phyloP scores from a whole-genome alignment of 495 filamentous ascomycete genomes.

The Neurospora discreta region DNA sequence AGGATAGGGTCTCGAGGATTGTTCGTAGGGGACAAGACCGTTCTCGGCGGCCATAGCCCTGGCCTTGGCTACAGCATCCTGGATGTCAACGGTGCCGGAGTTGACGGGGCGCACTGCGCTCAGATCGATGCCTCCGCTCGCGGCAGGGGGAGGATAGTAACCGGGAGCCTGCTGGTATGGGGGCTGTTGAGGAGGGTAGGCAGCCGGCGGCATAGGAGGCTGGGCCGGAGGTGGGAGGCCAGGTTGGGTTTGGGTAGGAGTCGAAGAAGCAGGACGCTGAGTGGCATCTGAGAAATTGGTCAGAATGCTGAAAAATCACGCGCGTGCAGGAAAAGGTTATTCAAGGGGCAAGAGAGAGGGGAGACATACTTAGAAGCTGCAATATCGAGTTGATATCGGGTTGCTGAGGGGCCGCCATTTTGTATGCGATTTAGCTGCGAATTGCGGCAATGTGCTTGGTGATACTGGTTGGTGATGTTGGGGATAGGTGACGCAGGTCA shows the following conservation, averaged over 20 bases:
- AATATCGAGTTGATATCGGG: slow-evolving; percentile 23
- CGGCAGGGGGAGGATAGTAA: slow-evolving; percentile 57
- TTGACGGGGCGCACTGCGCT: slow-evolving; percentile 62
- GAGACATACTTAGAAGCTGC: slow-evolving; percentile 7
- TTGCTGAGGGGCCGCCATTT: slow-evolving; percentile 17
- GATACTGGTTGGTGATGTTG: neutral
- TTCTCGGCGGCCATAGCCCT: slow-evolving; percentile 61
- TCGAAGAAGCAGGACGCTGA: slow-evolving; percentile 20
- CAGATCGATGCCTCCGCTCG: slow-evolving; percentile 60
- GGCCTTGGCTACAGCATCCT: slow-evolving; percentile 63
- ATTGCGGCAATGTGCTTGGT: neutral
- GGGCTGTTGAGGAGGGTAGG: slow-evolving; percentile 27
- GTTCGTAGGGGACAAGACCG: slow-evolving; percentile 46
- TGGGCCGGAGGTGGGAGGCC: slow-evolving; percentile 21
- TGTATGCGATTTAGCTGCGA: neutral
- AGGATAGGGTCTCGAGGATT: slow-evolving; percentile 27
- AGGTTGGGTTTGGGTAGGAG: slow-evolving; percentile 35
- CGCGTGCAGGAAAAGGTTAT: neutral
- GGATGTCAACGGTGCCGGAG: slow-evolving; percentile 61
- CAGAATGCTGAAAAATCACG: neutral
- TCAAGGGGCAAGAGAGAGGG: neutral
- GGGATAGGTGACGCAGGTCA: neutral
- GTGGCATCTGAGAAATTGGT: slow-evolving; percentile 10
- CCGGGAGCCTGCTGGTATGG: slow-evolving; percentile 31
- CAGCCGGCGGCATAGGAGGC: slow-evolving; percentile 3